These are phyloP conservation scores for Epichloe glyceriae DNA, from an alignment of 2,329 filamentous ascomycete species.

Conservation along the genomic window DNA sequence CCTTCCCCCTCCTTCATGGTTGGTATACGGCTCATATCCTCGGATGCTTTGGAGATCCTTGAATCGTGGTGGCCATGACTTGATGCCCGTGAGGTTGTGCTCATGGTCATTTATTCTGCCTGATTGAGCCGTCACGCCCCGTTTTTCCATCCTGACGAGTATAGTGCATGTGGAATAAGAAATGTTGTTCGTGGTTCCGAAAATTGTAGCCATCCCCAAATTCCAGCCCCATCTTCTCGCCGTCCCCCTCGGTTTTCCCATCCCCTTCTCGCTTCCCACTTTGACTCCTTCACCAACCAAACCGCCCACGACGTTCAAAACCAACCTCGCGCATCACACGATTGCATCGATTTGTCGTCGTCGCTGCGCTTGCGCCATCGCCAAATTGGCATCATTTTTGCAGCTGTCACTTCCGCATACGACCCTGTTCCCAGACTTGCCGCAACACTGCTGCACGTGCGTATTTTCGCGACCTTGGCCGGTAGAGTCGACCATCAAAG, in stretches of 20 bases:
- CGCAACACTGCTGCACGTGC: constrained; percentile 11
- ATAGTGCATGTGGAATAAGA: constrained; percentile 8
- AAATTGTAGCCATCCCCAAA: constrained; percentile 16
- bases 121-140: constrained; percentile 9
- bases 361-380: constrained; percentile 21
- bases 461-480: constrained; percentile 8
- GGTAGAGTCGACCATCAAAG: constrained; percentile 6
- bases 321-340: constrained; percentile 12
- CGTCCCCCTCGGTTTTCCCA: constrained; percentile 10
- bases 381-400: constrained; percentile 23
- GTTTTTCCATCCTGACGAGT: constrained; percentile 9
- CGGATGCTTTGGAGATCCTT: constrained; percentile 1
- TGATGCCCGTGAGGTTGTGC: constrained; percentile 4
- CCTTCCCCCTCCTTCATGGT: background rate
- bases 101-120: constrained; percentile 6
- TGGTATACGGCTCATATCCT: background rate
- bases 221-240: constrained; percentile 9
- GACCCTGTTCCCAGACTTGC: constrained; percentile 13
- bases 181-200: constrained; percentile 8
- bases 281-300: constrained; percentile 20
- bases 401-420: constrained; percentile 17
- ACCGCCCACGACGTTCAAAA: constrained; percentile 21
- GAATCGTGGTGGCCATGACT: constrained; percentile 4
- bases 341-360: constrained; percentile 29
- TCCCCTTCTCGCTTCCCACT: constrained; percentile 13